phyloP scores from a whole-genome alignment of 1,284 basidiomycete genomes.

The Moesziomyces aphidis region DNA sequence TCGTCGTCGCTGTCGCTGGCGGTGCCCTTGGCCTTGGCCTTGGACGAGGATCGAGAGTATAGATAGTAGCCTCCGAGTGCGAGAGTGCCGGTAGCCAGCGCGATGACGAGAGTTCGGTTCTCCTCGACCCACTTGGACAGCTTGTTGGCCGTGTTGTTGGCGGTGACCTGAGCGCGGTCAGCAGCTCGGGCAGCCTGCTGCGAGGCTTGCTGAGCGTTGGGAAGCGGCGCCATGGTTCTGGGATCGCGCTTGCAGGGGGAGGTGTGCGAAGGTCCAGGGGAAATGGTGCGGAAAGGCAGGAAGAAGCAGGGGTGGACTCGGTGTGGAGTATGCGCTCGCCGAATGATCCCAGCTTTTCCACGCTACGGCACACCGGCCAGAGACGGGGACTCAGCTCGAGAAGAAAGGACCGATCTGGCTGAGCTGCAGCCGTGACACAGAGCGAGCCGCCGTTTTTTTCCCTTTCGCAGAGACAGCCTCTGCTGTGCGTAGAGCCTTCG shows the following conservation, averaged over 20 bases:
- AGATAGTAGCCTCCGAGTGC: slow-evolving; percentile 62
- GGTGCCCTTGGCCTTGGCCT: slow-evolving; percentile 32
- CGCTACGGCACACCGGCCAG: slow-evolving; percentile 5
- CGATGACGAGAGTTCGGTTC: slow-evolving; percentile 60
- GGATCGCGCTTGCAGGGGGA: not conserved
- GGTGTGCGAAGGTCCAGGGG: not conserved
- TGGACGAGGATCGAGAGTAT: slow-evolving; percentile 44
- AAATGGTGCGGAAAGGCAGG: slow-evolving; percentile 1
- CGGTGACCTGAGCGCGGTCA: slow-evolving; percentile 42
- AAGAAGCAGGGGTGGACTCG: slow-evolving; percentile 1
- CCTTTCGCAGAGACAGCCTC: not conserved
- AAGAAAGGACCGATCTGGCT: not conserved
- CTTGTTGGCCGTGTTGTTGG: slow-evolving; percentile 57
- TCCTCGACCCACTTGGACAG: slow-evolving; percentile 62
- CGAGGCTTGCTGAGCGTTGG: slow-evolving; percentile 48
- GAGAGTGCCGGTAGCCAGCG: slow-evolving; percentile 56
- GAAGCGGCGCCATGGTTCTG: slow-evolving; percentile 41
- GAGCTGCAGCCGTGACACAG: not conserved
- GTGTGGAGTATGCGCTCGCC: slow-evolving; percentile 5
- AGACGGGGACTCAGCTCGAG: slow-evolving; percentile 7
- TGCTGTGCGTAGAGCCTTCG: too few species aligned
- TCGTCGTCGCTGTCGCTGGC: slow-evolving; percentile 37
- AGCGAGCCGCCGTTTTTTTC: not conserved
- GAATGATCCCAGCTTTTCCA: not conserved
- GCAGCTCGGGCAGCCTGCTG: slow-evolving; percentile 49